phyloP scores from a whole-genome alignment of 768 basidiomycete genomes.

The Hygrophorus pudorinus region DNA sequence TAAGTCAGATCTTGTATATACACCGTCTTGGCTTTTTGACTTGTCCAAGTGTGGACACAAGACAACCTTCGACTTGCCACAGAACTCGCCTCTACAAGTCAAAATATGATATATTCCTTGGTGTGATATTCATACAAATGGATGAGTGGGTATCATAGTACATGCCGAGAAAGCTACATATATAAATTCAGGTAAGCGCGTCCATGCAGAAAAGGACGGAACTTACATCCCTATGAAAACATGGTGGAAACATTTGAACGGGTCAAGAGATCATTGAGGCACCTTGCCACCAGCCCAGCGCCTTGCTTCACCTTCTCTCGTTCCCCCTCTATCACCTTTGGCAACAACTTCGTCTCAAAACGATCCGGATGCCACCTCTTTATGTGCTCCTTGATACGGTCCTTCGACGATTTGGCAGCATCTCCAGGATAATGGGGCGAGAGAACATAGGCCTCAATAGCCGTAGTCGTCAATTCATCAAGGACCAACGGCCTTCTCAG shows the following conservation, averaged over 20 bases:
- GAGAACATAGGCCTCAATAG: constrained; percentile 53
- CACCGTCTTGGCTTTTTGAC: no score
- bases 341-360: constrained; percentile 60
- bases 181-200: constrained; percentile 10
- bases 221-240: constrained; percentile 18
- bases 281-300: constrained; percentile 63
- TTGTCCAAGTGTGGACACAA: no score
- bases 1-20: no score
- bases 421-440: constrained; percentile 48
- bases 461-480: constrained; percentile 49
- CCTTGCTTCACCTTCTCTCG: constrained; percentile 59
- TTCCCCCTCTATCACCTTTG: constrained; percentile 54
- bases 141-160: constrained; percentile 14
- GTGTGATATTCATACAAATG: constrained; percentile 19
- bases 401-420: constrained; percentile 45
- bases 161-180: constrained; percentile 18
- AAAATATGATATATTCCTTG: constrained; percentile 5
- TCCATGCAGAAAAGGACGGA: constrained; percentile 2
- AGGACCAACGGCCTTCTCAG: constrained; percentile 43
- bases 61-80: no score
- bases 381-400: constrained; percentile 67
- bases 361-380: constrained; percentile 78
- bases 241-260: constrained; percentile 32
- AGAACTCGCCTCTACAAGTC: constrained; percentile 13
- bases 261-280: constrained; percentile 60